Base-by-base conservation (phyloP, 495 filamentous ascomycete genomes). In the Aspergillus biplanus region DNA sequence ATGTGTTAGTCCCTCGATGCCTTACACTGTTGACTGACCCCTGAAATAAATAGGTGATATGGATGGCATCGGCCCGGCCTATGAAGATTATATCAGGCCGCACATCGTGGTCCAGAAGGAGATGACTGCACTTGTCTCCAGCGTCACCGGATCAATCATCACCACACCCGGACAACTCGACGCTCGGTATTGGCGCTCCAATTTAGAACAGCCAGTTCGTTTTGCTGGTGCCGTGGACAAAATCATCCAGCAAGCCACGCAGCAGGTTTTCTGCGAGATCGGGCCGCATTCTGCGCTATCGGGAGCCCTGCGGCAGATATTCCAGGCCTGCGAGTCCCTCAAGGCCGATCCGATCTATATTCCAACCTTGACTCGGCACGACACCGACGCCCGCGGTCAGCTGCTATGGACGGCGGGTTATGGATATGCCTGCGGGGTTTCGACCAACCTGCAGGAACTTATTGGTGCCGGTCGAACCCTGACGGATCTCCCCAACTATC, bases 361-460 rank as follows among this genome's bases (percentile, higher is more conserved):
- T 63, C 75, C 2, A 53, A 85, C 3, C 58, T 72, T 6, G 77
- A 81, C 21, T 67, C 87, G 21, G 81, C 77, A 27, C 53, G 71
- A 4, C 87, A 87, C 48, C 75, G 82, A 0, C 87, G 85, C 84
- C 65, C 83, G 8, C 76, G 82, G 7, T 61, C 82, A n/a, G n/a
- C n/a, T n/a, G n/a, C n/a, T n/a, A n/a, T n/a, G n/a, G n/a, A n/a
- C n/a, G n/a, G n/a, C n/a, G n/a, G n/a, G n/a, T n/a, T n/a, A n/a
- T n/a, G n/a, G n/a, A n/a, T n/a, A n/a, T n/a, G n/a, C n/a, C n/a
- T n/a, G n/a, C n/a, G n/a, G n/a, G n/a, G n/a, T n/a, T n/a, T n/a
- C n/a, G n/a, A n/a, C n/a, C n/a, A n/a, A n/a, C n/a, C n/a, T n/a
- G n/a, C n/a, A n/a, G n/a, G n/a, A n/a, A n/a, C n/a, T n/a, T n/a